Evolutionary conservation across 2,329 filamentous ascomycete genomes (phyloP), one percentile per base, ranked within the genome.

Genomic region (Beauveria sp.): DNA sequence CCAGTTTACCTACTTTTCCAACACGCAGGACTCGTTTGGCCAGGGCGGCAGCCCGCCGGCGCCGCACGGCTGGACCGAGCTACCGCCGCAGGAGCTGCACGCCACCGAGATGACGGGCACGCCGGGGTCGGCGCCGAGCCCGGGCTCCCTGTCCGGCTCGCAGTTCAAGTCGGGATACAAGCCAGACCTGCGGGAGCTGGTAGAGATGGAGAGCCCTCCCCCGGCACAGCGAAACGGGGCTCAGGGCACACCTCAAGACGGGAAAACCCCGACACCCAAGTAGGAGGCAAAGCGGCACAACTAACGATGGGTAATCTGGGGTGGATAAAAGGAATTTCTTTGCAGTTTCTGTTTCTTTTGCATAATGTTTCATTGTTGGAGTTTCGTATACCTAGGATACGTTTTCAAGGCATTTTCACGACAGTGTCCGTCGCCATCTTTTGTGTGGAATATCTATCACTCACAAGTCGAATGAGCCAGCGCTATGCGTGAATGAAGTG

Each of bases 11-110:
- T 58, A 53, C 50, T 47, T 43, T 8, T 24, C 28, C 18, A n/a
- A 38, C 30, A 28, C 49, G 8, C 26, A 30, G 4, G 40, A 54
- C 14, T 60, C 58, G 38, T 42, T 53, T 20, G 28, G 18, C n/a
- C 12, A n/a, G 8, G 14, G 42, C 40, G 24, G 26, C 58, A 53
- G 40, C 50, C 22, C 57, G 18, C 30, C 45, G 6, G 20, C 58
- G 20, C 42, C 50, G n/a, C 58, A 14, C 22, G 50, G 40, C 28
- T 60, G 58, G 58, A 20, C 26, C 28, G 58, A 54, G 50, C 26
- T 54, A 16, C 26, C 42, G 58, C 50, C 50, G 30, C 58, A 60
- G 50, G 58, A 60, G 50, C 28, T 60, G 42, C 42, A 60, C 42
- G 50, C 38, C 20, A 24, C 30, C 7, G 58, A 60, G 14, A 22